Evolutionary conservation across 2,329 filamentous ascomycete genomes (phyloP).

Genomic region (Gaeumannomyces tritici): DNA sequence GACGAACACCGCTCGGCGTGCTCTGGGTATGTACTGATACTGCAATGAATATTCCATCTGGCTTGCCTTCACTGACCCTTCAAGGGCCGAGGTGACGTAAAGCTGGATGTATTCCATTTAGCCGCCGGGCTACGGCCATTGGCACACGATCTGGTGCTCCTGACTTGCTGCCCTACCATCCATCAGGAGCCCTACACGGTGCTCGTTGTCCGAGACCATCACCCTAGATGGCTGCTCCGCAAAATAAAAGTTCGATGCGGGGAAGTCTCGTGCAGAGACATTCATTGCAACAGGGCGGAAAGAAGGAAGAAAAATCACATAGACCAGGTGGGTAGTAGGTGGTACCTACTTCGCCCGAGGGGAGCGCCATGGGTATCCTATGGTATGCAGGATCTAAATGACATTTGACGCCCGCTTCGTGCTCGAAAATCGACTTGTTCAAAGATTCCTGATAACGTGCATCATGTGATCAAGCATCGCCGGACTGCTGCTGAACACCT

Average conservation of each 20-base stretch:
- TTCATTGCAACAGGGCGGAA: too few species aligned
- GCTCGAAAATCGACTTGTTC: not conserved
- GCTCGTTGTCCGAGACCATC: not conserved
- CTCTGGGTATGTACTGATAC: too few species aligned
- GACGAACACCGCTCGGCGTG: too few species aligned
- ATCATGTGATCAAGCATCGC: not conserved
- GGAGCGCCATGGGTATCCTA: not conserved
- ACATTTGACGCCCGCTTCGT: not conserved
- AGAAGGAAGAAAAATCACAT: not conserved
- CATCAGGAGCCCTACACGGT: not conserved
- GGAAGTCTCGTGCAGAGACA: too few species aligned
- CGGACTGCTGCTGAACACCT: not conserved
- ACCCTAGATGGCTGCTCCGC: too few species aligned
- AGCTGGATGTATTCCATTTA: not conserved
- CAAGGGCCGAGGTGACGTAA: not conserved
- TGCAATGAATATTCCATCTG: too few species aligned
- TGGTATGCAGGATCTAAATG: not conserved
- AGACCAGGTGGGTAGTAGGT: too few species aligned
- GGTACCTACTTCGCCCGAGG: too few species aligned
- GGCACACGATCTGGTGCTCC: not conserved
- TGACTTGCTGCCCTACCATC: not conserved
- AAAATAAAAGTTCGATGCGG: not conserved
- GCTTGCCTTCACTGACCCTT: too few species aligned
- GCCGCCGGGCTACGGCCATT: not conserved
- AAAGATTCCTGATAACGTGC: not conserved